Percentiles rank a stretch among this genome's conserved stretches.
phyloP scores from a whole-genome alignment of 805 yeast species.

The Suhomyces canberraensis region DNA sequence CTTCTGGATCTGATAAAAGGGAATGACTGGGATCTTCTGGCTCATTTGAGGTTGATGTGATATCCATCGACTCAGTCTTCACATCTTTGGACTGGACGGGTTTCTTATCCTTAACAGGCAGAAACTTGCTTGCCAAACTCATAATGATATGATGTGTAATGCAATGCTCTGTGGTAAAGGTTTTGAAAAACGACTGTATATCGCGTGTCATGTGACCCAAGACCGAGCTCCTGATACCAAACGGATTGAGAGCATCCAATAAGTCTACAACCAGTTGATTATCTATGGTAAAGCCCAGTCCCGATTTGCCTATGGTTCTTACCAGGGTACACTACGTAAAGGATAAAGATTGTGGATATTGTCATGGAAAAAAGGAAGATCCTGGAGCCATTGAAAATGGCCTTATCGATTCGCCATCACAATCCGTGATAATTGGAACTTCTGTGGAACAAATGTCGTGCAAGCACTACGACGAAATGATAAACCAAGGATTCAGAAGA shows the following conservation, averaged over 20 bases:
- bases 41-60: constrained; percentile 4
- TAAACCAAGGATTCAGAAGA: constrained; percentile 75
- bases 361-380: constrained; percentile 47
- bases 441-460: constrained; percentile 45
- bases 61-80: constrained; percentile 2
- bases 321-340: constrained; percentile 44
- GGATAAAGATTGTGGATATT: constrained; percentile 67
- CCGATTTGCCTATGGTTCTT: constrained; percentile 27
- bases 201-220: too few relatives aligned
- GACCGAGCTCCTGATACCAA: too few relatives aligned
- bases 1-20: constrained; percentile 42
- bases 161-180: neutral
- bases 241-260: too few relatives aligned
- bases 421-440: constrained; percentile 33
- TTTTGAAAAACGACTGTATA: too few relatives aligned
- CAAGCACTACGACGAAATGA: constrained; percentile 56
- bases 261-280: too few relatives aligned
- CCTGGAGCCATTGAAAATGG: constrained; percentile 39
- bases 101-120: constrained; percentile 11
- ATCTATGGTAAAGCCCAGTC: neutral
- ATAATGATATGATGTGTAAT: too few relatives aligned
- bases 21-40: constrained; percentile 25
- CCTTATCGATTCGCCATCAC: constrained; percentile 15
- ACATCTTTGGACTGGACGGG: neutral
- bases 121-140: constrained; percentile 10